Evolutionary conservation across 108 stramenopile species (phyloP).

Genomic region (Asterionellopsis glacialis): DNA sequence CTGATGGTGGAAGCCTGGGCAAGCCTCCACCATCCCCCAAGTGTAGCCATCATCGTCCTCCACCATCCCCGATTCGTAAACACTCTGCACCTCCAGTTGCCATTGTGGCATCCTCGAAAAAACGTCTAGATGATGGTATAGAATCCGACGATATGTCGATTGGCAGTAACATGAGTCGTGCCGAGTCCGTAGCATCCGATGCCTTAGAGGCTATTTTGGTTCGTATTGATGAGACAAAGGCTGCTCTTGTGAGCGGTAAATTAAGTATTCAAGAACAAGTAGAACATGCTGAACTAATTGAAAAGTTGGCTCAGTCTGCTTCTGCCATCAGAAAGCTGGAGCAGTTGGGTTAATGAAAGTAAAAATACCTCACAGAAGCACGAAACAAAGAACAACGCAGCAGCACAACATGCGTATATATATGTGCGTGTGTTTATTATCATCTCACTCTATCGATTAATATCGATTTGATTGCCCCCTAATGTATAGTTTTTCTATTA

Average conservation of each 20-base stretch:
- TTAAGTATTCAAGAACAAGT: slow-evolving; percentile 17
- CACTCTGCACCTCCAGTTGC: too few species aligned
- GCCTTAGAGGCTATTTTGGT: slow-evolving; percentile 40
- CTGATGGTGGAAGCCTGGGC: neutral
- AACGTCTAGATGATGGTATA: too few species aligned
- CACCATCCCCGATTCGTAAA: neutral
- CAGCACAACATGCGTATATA: too few species aligned
- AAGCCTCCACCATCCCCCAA: neutral
- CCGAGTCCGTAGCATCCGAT: slow-evolving; percentile 14
- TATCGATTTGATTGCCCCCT: too few species aligned
- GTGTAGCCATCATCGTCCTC: neutral
- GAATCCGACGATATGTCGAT: neutral
- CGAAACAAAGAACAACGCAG: too few species aligned
- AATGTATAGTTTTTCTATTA: too few species aligned
- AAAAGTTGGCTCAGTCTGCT: slow-evolving; percentile 40
- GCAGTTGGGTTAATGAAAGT: neutral
- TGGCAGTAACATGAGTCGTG: neutral
- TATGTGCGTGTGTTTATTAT: too few species aligned
- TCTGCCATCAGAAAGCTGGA: slow-evolving; percentile 36
- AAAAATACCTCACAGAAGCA: too few species aligned
- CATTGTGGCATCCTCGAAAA: neutral
- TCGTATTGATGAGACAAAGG: slow-evolving; percentile 38
- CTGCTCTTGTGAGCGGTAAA: slow-evolving; percentile 10
- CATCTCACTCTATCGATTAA: too few species aligned
- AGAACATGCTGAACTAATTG: slow-evolving; percentile 32